Evolutionary conservation across 1,284 basidiomycete genomes (phyloP).

Genomic region (Apiotrichum gamsii): DNA sequence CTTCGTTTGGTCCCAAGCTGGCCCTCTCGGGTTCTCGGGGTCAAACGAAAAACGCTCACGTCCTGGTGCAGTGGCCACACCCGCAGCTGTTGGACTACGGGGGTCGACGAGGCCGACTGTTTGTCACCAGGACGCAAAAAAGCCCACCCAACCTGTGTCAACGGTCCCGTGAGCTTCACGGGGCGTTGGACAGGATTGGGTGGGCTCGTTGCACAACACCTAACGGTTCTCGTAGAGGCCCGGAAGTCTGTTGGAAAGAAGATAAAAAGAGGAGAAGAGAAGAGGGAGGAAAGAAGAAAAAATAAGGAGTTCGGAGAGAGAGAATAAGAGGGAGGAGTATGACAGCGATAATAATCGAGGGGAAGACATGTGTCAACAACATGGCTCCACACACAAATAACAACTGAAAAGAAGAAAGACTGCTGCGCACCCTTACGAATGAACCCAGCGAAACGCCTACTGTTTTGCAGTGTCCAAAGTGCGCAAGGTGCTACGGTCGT

Average conservation of each 20-base stretch:
- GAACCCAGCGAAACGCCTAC: constrained; percentile 8
- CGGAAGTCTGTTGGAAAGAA: constrained; percentile 18
- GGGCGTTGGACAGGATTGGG: too few species aligned
- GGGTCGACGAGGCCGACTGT: too few species aligned
- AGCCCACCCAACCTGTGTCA: constrained; percentile 13
- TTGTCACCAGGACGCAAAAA: too few species aligned
- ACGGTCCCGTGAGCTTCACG: background rate
- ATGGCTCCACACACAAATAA: constrained; percentile 11
- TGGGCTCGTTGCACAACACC: constrained; percentile 17
- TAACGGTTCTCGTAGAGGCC: constrained; percentile 17
- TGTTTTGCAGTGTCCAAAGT: background rate
- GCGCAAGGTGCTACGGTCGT: too few species aligned
- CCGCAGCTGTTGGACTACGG: too few species aligned
- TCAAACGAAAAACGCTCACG: background rate
- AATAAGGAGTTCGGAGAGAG: constrained; percentile 5
- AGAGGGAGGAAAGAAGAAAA: constrained; percentile 5
- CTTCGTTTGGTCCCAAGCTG: too few species aligned
- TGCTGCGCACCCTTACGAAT: constrained; percentile 20
- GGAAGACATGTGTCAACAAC: constrained; percentile 21
- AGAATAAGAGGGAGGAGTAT: constrained; percentile 3
- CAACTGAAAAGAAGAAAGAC: constrained; percentile 1
- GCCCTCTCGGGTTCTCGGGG: background rate
- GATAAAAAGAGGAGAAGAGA: constrained; percentile 1
- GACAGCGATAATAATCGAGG: constrained; percentile 1
- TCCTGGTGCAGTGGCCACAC: background rate